phyloP scores from a whole-genome alignment of 176 grass and related monocot species.

The Phoenix roebelenii region DNA sequence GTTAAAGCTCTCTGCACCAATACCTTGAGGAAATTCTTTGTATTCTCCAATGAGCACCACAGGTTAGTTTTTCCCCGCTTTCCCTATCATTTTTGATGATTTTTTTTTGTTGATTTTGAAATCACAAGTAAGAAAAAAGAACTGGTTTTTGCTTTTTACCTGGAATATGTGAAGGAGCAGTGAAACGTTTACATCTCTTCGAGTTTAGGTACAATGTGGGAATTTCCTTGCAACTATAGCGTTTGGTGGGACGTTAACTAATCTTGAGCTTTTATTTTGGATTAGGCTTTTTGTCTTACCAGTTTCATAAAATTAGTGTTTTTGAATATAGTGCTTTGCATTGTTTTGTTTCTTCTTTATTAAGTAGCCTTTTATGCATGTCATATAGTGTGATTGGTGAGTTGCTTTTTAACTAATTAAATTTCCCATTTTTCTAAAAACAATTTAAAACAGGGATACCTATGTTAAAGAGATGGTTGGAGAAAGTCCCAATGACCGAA shows the following conservation, averaged over 20 bases:
- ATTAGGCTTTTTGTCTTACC: neutral
- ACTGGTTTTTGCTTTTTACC: neutral
- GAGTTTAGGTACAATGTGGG: too few relatives aligned
- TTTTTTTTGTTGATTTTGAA: neutral
- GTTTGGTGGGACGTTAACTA: too few relatives aligned
- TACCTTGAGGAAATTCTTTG: conserved; percentile 64
- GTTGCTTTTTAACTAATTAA: too few relatives aligned
- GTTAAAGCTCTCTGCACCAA: conserved; percentile 81
- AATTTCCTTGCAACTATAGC: too few relatives aligned
- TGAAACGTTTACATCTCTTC: too few relatives aligned
- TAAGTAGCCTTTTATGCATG: neutral
- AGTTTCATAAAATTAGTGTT: too few relatives aligned
- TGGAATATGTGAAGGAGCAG: too few relatives aligned
- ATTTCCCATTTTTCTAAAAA: conserved; percentile 1
- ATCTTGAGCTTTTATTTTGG: neutral
- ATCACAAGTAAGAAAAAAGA: neutral
- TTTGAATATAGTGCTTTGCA: neutral
- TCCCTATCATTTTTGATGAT: neutral
- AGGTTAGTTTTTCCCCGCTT: conserved; percentile 28
- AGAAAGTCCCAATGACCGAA: conserved; percentile 94
- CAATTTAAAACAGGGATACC: conserved; percentile 64
- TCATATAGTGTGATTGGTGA: too few relatives aligned
- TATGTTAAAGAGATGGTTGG: conserved; percentile 93
- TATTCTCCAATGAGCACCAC: conserved; percentile 87
- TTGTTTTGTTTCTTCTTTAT: neutral